Percentiles rank a stretch among this genome's conserved stretches.
Evolutionary conservation across 1,139 yeast species (phyloP).

Genomic region (Blastobotrys proliferans): DNA sequence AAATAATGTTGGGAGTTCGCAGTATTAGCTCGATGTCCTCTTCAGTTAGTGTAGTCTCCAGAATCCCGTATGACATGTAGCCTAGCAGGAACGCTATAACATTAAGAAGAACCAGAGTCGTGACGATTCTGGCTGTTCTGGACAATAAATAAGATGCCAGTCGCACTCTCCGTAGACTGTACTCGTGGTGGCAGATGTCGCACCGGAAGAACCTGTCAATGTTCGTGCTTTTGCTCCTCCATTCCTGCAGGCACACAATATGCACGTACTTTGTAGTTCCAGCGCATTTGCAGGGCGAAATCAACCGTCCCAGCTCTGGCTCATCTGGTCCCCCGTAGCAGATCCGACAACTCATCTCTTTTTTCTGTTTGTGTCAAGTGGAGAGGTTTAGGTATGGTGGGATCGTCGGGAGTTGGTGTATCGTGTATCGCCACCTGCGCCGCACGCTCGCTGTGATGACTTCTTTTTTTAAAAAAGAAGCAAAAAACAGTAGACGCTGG

Average conservation of each 20-base stretch:
- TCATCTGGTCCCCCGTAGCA: conserved; percentile 14
- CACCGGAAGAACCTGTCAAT: conserved; percentile 13
- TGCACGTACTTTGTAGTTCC: conserved; percentile 15
- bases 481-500: too few relatives aligned
- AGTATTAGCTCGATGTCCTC: conserved; percentile 14
- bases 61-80: conserved; percentile 13
- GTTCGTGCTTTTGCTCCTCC: conserved; percentile 10
- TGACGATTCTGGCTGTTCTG: conserved; percentile 6
- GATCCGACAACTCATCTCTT: conserved; percentile 13
- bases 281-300: conserved; percentile 16
- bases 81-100: conserved; percentile 13
- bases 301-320: conserved; percentile 12
- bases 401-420: too few relatives aligned
- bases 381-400: not conserved
- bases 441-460: too few relatives aligned
- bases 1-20: conserved; percentile 8
- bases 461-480: too few relatives aligned
- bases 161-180: conserved; percentile 11
- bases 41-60: conserved; percentile 12
- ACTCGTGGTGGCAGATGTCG: conserved; percentile 15
- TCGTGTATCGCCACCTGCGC: too few relatives aligned
- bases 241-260: conserved; percentile 14
- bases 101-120: conserved; percentile 8
- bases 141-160: conserved; percentile 11
- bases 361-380: not conserved